Conservation (phyloP, 2,329 filamentous ascomycete species). For the Neofusicoccum sp. region DNA sequence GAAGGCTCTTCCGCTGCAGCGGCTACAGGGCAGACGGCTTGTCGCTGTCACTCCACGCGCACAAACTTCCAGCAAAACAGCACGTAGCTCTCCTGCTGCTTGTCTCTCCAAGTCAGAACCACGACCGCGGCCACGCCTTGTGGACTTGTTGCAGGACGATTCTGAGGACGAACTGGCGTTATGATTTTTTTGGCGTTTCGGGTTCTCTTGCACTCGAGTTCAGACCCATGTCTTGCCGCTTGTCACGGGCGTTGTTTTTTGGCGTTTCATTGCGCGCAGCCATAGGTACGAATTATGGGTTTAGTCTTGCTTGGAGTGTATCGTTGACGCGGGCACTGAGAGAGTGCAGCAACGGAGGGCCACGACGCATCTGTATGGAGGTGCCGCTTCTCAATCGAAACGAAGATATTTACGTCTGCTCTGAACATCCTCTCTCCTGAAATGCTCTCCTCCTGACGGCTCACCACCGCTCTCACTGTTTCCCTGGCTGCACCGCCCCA, state of each 20-base stretch:
- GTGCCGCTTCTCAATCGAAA: no score
- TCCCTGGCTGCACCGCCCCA: no score
- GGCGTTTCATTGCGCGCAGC: no score
- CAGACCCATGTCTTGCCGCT: not conserved
- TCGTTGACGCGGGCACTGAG: no score
- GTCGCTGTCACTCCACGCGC: not conserved
- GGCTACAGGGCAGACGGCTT: not conserved
- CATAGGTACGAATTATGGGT: no score
- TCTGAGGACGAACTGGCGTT: constrained; percentile 4
- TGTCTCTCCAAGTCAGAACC: not conserved
- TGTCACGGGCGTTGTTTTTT: not conserved
- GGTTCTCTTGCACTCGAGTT: not conserved
- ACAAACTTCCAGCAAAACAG: not conserved
- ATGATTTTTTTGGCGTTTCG: not conserved
- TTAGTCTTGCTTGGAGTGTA: no score
- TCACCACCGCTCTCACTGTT: no score
- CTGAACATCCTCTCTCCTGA: no score
- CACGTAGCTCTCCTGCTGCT: not conserved
- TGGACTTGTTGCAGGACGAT: not conserved
- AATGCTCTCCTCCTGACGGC: no score
- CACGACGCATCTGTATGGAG: no score
- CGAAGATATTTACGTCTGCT: no score
- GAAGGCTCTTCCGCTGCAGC: not conserved
- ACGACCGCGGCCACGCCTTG: not conserved
- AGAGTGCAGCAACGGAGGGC: no score